Conservation (phyloP, 2,329 filamentous ascomycete genomes). For the Pseudopyricularia javanii region DNA sequence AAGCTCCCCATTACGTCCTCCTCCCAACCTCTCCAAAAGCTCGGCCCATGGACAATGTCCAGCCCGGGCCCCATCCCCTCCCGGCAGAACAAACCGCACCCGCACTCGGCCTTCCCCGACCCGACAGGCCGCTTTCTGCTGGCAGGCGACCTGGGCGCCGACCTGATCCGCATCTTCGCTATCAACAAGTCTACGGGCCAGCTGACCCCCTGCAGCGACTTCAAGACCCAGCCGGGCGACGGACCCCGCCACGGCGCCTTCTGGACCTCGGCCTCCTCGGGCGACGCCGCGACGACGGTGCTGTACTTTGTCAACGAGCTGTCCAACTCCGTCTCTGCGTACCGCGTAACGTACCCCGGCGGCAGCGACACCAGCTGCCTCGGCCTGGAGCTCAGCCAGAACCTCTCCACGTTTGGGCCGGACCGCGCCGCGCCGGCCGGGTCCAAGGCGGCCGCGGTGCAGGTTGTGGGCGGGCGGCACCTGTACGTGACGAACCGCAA, state of each 20-base stretch:
- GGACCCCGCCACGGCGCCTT: constrained; percentile 41
- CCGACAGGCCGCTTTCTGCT: constrained; percentile 35
- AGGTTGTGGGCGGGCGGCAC: constrained; percentile 34
- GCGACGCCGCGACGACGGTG: no score
- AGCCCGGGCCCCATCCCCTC: constrained; percentile 26
- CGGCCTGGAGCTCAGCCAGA: constrained; percentile 29
- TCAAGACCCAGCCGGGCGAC: constrained; percentile 28
- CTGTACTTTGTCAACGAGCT: constrained; percentile 29
- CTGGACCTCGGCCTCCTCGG: constrained; percentile 22
- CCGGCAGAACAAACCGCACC: constrained; percentile 43
- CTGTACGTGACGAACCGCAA: constrained; percentile 51
- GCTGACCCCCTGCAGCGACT: constrained; percentile 30
- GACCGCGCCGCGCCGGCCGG: constrained; percentile 27
- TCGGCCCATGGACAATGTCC: constrained; percentile 25
- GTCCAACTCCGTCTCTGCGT: constrained; percentile 34
- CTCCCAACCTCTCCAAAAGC: constrained; percentile 19
- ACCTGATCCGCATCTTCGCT: constrained; percentile 39
- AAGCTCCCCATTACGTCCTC: constrained; percentile 21
- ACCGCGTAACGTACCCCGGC: constrained; percentile 30
- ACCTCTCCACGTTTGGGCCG: constrained; percentile 30
- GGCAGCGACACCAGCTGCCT: constrained; percentile 25
- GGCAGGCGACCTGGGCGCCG: constrained; percentile 39
- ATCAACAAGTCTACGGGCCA: constrained; percentile 30
- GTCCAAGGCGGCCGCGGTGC: constrained; percentile 43
- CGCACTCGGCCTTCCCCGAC: constrained; percentile 37